phyloP scores from a whole-genome alignment of 2,329 filamentous ascomycete genomes.

The Curvularia sp. region DNA sequence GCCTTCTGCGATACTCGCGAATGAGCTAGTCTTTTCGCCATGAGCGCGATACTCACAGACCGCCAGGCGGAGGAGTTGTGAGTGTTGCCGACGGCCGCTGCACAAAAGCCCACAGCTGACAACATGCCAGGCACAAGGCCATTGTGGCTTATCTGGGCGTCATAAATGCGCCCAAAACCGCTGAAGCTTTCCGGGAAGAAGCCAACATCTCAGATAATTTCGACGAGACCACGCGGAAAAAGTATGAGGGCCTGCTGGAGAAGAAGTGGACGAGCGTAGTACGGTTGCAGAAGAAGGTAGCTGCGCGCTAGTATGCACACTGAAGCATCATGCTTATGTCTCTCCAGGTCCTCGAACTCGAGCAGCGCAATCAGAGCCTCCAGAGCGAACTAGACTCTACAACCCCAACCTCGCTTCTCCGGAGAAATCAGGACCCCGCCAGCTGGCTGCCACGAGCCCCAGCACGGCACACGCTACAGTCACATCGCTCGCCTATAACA shows the following conservation, averaged over 20 bases:
- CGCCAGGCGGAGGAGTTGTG: constrained; percentile 90
- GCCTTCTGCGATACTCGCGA: constrained; percentile 28
- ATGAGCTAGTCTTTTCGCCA: constrained; percentile 53
- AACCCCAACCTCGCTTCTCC: constrained; percentile 78
- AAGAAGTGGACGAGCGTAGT: constrained; percentile 99
- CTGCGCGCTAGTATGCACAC: neutral
- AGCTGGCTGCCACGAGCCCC: constrained; percentile 88
- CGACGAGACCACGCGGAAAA: constrained; percentile 83
- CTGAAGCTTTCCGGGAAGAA: constrained; percentile 77
- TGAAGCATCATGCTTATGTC: constrained; percentile 22
- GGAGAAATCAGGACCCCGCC: constrained; percentile 81
- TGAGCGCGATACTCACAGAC: constrained; percentile 78
- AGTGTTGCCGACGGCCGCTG: constrained; percentile 49
- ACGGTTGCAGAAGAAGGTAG: constrained; percentile 90
- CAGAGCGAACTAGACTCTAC: constrained; percentile 86
- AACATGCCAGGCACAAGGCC: constrained; percentile 77
- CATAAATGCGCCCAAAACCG: constrained; percentile 73
- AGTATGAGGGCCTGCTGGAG: constrained; percentile 91
- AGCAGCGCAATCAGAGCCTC: constrained; percentile 73
- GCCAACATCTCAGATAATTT: constrained; percentile 75
- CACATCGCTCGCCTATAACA: constrained; percentile 80
- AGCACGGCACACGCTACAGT: constrained; percentile 81
- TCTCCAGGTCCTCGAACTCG: constrained; percentile 86
- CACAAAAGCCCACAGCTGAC: constrained; percentile 13
- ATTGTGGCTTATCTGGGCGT: constrained; percentile 87